Evolutionary conservation across 495 filamentous ascomycete genomes (phyloP).

Genomic region (Penicillium alfredii): DNA sequence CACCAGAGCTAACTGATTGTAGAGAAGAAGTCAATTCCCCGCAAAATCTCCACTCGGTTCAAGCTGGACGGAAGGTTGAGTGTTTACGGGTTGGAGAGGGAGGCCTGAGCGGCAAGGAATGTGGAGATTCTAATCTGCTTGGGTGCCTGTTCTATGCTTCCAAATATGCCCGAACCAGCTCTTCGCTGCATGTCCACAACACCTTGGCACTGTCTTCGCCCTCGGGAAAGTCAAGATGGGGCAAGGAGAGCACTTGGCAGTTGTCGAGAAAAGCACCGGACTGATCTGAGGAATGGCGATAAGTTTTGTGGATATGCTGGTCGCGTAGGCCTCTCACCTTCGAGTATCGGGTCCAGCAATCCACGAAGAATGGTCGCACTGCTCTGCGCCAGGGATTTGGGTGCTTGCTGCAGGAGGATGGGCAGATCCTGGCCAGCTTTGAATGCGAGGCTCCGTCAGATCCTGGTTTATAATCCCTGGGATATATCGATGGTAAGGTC

Average conservation of each 20-base stretch:
- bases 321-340: constrained; percentile 10
- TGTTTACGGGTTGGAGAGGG: too few relatives aligned
- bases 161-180: constrained; percentile 31
- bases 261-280: constrained; percentile 29
- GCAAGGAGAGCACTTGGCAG: constrained; percentile 20
- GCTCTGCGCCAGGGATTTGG: constrained; percentile 16
- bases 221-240: constrained; percentile 24
- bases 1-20: too few relatives aligned
- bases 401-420: constrained; percentile 18
- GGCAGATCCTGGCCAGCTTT: constrained; percentile 17
- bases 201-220: constrained; percentile 32
- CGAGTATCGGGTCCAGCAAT: constrained; percentile 19
- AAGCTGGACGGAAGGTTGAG: too few relatives aligned
- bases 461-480: not conserved
- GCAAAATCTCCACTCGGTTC: too few relatives aligned
- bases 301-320: too few relatives aligned
- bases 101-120: too few relatives aligned
- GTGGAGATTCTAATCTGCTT: too few relatives aligned
- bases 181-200: constrained; percentile 47
- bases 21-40: too few relatives aligned
- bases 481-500: not conserved
- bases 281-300: constrained; percentile 9
- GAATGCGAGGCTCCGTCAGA: not conserved
- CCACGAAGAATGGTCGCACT: constrained; percentile 18
- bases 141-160: not conserved